A percentile compares a stretch with the other conserved stretches of the same genome.
Evolutionary conservation across 1,284 basidiomycete species (phyloP).

Genomic region (Ceratobasidium sp.): DNA sequence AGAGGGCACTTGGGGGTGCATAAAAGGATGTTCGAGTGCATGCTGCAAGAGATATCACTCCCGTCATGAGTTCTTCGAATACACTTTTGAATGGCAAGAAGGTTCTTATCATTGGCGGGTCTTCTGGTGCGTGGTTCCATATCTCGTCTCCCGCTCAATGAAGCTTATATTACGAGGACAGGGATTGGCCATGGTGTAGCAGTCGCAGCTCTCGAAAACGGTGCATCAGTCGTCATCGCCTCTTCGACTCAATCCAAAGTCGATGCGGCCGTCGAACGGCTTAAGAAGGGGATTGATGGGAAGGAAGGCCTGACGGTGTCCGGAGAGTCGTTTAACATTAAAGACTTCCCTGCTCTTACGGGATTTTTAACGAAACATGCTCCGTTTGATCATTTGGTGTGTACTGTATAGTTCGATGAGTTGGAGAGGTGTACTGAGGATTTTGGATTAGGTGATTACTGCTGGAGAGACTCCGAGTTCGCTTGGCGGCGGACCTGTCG

Average conservation of each 20-base stretch:
- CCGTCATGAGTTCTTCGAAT: slow-evolving; percentile 2
- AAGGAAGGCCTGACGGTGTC: neutral
- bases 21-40: neutral
- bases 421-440: neutral
- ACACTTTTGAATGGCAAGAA: slow-evolving; percentile 15
- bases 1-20: neutral
- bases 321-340: slow-evolving; percentile 26
- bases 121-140: slow-evolving; percentile 13
- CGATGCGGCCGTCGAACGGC: slow-evolving; percentile 32
- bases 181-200: slow-evolving; percentile 44
- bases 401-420: neutral
- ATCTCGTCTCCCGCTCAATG: neutral
- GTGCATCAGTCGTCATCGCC: slow-evolving; percentile 43
- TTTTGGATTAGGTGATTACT: slow-evolving; percentile 13
- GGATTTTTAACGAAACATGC: slow-evolving; percentile 32
- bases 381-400: slow-evolving; percentile 35
- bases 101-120: slow-evolving; percentile 22
- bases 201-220: slow-evolving; percentile 19
- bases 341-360: slow-evolving; percentile 9
- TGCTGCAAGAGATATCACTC: neutral
- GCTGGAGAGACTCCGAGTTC: slow-evolving; percentile 6
- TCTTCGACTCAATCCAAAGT: slow-evolving; percentile 40
- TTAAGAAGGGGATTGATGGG: slow-evolving; percentile 11
- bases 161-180: neutral
- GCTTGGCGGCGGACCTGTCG: neutral